Base-by-base conservation (phyloP, 768 basidiomycete genomes). In the Rhizopogon rudus region DNA sequence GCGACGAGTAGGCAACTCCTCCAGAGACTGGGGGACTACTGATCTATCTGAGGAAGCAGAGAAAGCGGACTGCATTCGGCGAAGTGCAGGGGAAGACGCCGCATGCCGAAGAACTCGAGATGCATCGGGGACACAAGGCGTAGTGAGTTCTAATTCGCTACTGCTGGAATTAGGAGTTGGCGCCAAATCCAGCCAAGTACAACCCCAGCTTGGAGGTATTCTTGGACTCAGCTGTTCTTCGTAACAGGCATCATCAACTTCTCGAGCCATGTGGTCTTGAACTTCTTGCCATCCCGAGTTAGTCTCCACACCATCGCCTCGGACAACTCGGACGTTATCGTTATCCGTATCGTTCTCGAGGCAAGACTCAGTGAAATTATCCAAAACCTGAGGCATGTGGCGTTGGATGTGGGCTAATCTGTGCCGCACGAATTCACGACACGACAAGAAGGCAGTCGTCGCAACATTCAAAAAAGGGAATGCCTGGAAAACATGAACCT, bases 401-500 rank as follows among this genome's bases (percentile, higher is more conserved):
- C 67, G 72, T 65, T 83, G 81, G 33, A 77, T 63, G 51, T 77
- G 74, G 6, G 84, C 82, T n/a, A 89, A 75, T 43, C 76, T 71
- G 39, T 77, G 73, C 44, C 78, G 77, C 33, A 88, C 83, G 65
- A 91, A 93, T 56, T 83, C 77, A 31, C 81, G 79, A 68, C 87
- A 88, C 5, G 87, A 86, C 49, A 77, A 60, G 67, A 89, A 90
- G 3, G 91, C 83, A 43, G 80, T 80, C n/a, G 72, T 77, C 28
- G 87, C 71, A 3, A 81, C 76, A 8, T 82, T 77, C 20, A 91
- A 75, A 68, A 92, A 96, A 0, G 91, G 89, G 62, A 91, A 90
- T 14, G 84, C 78, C 67, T 96, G 94, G 67, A 98, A 98, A 12
- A 96, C 90, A 61, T 98, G 94, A 12, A 93, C 80, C 89, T 91